These are phyloP conservation scores for Phytophthora sojae DNA, from an alignment of 352 stramenopile genomes.

Conservation along the genomic window DNA sequence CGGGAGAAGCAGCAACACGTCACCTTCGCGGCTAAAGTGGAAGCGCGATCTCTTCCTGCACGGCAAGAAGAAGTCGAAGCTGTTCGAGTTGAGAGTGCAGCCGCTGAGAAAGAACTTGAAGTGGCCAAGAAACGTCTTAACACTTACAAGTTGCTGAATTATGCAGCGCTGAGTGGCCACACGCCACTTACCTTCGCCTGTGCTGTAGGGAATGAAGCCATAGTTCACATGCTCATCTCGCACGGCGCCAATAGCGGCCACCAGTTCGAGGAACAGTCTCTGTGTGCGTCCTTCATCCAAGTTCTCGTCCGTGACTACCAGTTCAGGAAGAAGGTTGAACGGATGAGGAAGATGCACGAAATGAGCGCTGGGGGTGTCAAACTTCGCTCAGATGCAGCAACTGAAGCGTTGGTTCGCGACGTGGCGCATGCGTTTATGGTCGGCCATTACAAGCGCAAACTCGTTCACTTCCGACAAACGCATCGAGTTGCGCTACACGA, in stretches of 20 bases:
- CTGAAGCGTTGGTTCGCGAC: conserved; percentile 62
- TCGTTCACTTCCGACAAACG: conserved; percentile 58
- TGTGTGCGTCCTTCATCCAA: conserved; percentile 76
- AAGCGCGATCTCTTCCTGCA: conserved; percentile 64
- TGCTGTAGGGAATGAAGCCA: conserved; percentile 75
- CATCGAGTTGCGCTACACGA: conserved; percentile 81
- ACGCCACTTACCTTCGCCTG: conserved; percentile 75
- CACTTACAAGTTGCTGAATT: conserved; percentile 61
- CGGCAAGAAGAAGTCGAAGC: conserved; percentile 69
- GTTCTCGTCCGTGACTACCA: conserved; percentile 61
- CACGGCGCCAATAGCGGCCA: conserved; percentile 60
- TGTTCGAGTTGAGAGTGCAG: conserved; percentile 33
- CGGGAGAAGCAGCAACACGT: conserved; percentile 50
- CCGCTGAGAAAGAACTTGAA: conserved; percentile 47
- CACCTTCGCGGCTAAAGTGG: conserved; percentile 70
- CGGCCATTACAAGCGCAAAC: conserved; percentile 54
- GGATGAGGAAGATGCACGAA: conserved; percentile 17
- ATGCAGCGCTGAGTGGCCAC: conserved; percentile 69
- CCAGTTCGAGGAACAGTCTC: conserved; percentile 52
- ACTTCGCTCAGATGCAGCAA: conserved; percentile 51
- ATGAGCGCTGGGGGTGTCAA: conserved; percentile 16
- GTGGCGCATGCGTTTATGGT: conserved; percentile 72
- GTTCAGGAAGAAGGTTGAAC: conserved; percentile 39
- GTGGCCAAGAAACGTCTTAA: conserved; percentile 57
- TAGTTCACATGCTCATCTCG: conserved; percentile 74